These are phyloP conservation scores for Papiliotrema fonsecae DNA, from an alignment of 1,284 basidiomycete species.

Conservation along the genomic window DNA sequence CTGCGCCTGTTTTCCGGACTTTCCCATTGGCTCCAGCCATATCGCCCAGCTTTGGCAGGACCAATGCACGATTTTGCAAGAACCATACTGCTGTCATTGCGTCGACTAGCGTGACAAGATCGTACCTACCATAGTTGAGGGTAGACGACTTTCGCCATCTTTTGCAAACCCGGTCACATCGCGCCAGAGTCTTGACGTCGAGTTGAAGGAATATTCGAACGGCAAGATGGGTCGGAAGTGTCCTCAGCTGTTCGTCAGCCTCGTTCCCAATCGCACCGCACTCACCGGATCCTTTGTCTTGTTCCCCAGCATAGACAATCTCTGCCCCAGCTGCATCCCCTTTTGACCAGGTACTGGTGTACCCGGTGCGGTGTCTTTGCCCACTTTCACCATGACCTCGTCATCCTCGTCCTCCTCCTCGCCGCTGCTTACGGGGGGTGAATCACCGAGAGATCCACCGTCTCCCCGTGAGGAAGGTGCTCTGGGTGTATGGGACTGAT, in stretches of 20 bases:
- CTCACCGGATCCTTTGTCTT: conserved; percentile 40
- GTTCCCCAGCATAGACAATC: conserved; percentile 13
- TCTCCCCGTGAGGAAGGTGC: conserved; percentile 24
- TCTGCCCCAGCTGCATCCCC: conserved; percentile 11
- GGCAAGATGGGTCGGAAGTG: conserved; percentile 70
- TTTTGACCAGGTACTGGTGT: conserved; percentile 36
- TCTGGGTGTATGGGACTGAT: conserved; percentile 32
- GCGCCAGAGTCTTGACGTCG: conserved; percentile 62
- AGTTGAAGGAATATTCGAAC: conserved; percentile 69
- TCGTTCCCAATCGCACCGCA: not conserved
- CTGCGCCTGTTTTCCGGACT: conserved; percentile 48
- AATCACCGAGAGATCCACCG: conserved; percentile 6
- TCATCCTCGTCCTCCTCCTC: conserved; percentile 46
- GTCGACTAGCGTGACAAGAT: not conserved
- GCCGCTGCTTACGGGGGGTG: conserved; percentile 15
- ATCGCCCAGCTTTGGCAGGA: conserved; percentile 48
- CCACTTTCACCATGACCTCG: conserved; percentile 47
- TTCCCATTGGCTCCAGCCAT: conserved; percentile 21
- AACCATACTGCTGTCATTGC: conserved; percentile 67
- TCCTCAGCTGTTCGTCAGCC: conserved; percentile 51
- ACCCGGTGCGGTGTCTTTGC: conserved; percentile 40
- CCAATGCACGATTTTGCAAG: conserved; percentile 55
- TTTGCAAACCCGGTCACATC: conserved; percentile 70
- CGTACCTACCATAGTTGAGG: conserved; percentile 70
- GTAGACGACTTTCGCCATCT: conserved; percentile 84